A percentile compares a stretch with the other conserved stretches of the same genome.
phyloP scores from a whole-genome alignment of 495 filamentous ascomycete genomes.

The Lineolata rhizophorae region DNA sequence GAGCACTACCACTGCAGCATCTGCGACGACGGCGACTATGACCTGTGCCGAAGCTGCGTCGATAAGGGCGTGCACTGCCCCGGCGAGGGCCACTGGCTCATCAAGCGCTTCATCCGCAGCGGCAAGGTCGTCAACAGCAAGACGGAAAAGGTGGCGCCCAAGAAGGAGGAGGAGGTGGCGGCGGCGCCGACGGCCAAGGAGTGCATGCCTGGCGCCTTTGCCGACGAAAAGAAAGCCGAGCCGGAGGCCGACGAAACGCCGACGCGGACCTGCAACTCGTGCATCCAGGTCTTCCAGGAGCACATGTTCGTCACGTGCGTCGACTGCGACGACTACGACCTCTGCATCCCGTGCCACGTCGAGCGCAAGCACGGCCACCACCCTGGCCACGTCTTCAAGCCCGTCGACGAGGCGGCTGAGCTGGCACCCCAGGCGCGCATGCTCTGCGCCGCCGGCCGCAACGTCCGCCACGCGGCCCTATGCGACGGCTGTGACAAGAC shows the following conservation, averaged over 20 bases:
- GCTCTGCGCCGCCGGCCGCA: conserved; percentile 63
- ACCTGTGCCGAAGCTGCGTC: conserved; percentile 70
- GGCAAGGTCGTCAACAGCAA: conserved; percentile 66
- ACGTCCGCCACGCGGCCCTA: conserved; percentile 61
- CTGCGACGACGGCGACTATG: conserved; percentile 86
- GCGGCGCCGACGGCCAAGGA: conserved; percentile 14
- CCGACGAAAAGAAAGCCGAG: conserved; percentile 15
- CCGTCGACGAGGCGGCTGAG: conserved; percentile 26
- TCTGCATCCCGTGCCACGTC: conserved; percentile 65
- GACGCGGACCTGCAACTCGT: conserved; percentile 80
- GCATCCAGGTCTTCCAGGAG: conserved; percentile 55
- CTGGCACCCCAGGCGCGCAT: conserved; percentile 29
- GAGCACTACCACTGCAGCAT: conserved; percentile 86
- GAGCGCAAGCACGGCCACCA: conserved; percentile 75
- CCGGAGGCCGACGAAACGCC: conserved; percentile 14
- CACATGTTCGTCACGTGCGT: conserved; percentile 62
- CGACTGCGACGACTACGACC: conserved; percentile 72
- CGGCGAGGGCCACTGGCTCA: conserved; percentile 68
- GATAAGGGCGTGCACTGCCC: conserved; percentile 52
- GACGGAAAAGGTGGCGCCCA: conserved; percentile 56
- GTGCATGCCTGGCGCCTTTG: conserved; percentile 22
- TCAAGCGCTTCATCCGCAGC: conserved; percentile 63
- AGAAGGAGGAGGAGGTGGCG: conserved; percentile 15
- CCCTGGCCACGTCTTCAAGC: conserved; percentile 60
- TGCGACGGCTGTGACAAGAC: conserved; percentile 85